phyloP scores from a whole-genome alignment of 2,329 filamentous ascomycete species.

The Mollisiaceae sp. region DNA sequence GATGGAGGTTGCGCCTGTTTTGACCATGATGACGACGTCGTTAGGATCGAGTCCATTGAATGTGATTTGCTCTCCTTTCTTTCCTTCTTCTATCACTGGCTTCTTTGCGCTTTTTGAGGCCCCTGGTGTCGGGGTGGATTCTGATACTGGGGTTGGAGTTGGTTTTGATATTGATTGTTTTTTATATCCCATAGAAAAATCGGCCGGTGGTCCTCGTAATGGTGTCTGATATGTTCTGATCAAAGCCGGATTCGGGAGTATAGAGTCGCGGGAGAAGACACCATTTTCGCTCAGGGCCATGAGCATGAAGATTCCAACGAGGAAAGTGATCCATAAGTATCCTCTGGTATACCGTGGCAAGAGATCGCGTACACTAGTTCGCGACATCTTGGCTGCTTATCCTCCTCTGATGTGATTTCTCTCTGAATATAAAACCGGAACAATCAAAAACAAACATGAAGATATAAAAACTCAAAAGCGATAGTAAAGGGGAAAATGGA shows the following conservation, averaged over 20 bases:
- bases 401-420: no score
- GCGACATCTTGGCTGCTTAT: no score
- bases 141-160: neutral
- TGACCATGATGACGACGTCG: slow-evolving; percentile 24
- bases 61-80: no score
- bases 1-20: slow-evolving; percentile 22
- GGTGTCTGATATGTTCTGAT: neutral
- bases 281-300: slow-evolving; percentile 29
- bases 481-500: no score
- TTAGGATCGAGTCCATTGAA: neutral
- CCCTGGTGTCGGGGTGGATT: no score
- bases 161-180: neutral
- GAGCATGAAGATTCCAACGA: slow-evolving; percentile 23
- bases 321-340: slow-evolving; percentile 29
- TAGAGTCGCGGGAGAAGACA: slow-evolving; percentile 3
- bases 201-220: neutral
- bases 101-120: no score
- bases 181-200: neutral
- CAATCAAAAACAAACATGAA: no score
- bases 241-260: neutral
- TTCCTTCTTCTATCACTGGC: no score
- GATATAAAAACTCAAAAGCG: no score
- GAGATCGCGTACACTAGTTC: slow-evolving; percentile 1
- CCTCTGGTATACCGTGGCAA: slow-evolving; percentile 27
- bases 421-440: no score